Conservation (phyloP, 495 filamentous ascomycete species). For the Penicillium waksmanii region DNA sequence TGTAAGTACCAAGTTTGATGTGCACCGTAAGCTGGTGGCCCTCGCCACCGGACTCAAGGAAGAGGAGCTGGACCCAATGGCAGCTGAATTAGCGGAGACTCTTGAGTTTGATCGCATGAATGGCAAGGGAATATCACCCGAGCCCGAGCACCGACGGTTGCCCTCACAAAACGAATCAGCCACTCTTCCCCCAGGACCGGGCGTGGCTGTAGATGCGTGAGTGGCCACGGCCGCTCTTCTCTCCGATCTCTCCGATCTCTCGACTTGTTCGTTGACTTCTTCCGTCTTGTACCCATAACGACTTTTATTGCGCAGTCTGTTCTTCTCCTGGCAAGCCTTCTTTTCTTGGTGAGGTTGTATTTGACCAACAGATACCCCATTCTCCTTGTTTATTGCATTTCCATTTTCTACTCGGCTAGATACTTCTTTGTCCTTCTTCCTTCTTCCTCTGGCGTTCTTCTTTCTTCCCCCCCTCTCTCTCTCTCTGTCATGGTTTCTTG, state of each 20-base stretch:
- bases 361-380: constrained; percentile 32
- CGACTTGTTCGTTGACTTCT: neutral
- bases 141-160: constrained; percentile 26
- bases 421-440: constrained; percentile 12
- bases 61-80: constrained; percentile 53
- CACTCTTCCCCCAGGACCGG: constrained; percentile 29
- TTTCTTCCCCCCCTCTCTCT: neutral
- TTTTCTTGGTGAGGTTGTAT: constrained; percentile 1
- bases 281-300: constrained; percentile 29
- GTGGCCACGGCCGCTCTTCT: neutral
- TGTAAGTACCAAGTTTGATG: constrained; percentile 55
- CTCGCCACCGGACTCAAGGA: constrained; percentile 54
- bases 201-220: constrained; percentile 45
- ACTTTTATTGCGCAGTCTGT: constrained; percentile 37
- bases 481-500: neutral
- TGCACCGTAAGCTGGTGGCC: constrained; percentile 56
- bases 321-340: constrained; percentile 33
- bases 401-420: constrained; percentile 19
- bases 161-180: constrained; percentile 30
- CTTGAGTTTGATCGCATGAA: constrained; percentile 53
- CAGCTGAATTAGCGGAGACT: constrained; percentile 49
- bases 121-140: constrained; percentile 40
- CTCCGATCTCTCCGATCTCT: constrained; percentile 7
- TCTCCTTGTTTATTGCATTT: constrained; percentile 26
- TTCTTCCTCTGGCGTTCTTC: neutral